Percentiles rank a stretch among this genome's conserved stretches.
Conservation (phyloP, 2,329 filamentous ascomycete genomes). For the Chalara sp. region DNA sequence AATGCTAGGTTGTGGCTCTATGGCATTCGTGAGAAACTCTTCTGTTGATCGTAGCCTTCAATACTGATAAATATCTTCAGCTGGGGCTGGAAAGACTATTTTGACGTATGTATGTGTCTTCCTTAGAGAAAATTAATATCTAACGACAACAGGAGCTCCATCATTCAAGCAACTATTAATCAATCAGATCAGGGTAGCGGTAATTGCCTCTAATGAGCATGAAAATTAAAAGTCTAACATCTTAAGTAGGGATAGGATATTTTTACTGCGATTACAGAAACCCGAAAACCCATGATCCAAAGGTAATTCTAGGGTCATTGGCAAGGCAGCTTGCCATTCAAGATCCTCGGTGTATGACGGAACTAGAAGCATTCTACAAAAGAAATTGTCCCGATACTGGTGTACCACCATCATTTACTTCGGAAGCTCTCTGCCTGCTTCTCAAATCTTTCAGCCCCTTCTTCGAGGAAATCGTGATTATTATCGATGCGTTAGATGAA, state of each 20-base stretch:
- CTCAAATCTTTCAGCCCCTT: slow-evolving; percentile 1
- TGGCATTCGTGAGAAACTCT: slow-evolving; percentile 12
- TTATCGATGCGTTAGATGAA: slow-evolving; percentile 26
- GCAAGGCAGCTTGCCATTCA: slow-evolving; percentile 20
- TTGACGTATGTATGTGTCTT: slow-evolving; percentile 3
- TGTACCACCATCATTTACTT: background rate
- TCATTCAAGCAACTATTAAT: slow-evolving; percentile 5
- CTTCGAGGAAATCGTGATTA: slow-evolving; percentile 14
- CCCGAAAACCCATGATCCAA: slow-evolving; percentile 6
- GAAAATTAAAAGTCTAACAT: background rate
- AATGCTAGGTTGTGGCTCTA: slow-evolving; percentile 13
- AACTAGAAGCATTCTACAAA: slow-evolving; percentile 8
- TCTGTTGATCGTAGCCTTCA: too few species aligned
- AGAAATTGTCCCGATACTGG: background rate
- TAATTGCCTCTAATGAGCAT: background rate
- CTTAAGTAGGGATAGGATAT: slow-evolving; percentile 11
- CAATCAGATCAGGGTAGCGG: background rate
- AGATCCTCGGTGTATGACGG: slow-evolving; percentile 13
- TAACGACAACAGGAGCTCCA: background rate
- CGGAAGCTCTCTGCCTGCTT: slow-evolving; percentile 3
- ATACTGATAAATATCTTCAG: background rate
- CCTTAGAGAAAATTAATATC: background rate
- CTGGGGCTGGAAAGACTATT: slow-evolving; percentile 16
- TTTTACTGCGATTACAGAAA: slow-evolving; percentile 29
- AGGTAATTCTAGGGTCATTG: slow-evolving; percentile 20